Base-by-base conservation (phyloP, 139 green algal genomes). In the Chlorella ohadii region DNA sequence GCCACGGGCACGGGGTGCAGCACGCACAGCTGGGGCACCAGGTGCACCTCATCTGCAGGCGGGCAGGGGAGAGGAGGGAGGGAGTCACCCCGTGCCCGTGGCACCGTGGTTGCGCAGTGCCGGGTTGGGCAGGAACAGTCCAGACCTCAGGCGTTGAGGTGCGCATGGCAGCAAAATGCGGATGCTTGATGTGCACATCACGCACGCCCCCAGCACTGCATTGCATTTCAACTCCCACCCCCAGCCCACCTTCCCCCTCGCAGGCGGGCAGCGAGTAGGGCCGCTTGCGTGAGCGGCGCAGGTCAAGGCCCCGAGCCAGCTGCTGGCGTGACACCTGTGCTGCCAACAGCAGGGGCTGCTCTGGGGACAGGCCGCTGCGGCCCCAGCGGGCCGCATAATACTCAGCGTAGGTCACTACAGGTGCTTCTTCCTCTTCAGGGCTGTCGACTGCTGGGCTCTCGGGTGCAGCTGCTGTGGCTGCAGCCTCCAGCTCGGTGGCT, bases 11-110 rank as follows among this genome's bases (percentile, higher is more conserved):
- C 70, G 0, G 87, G 84, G 84, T 88, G 72, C 55, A 79, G 27
- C 3, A 80, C 51, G 65, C 87, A 88, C 64, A 92, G 87, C 85
- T 92, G 39, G 12, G 89, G 87, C 47, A 86, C 39, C 72, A 91
- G 72, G 73, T 77, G 41, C 67, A 92, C 68, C 59, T 86, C 66
- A 2, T 79, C 85, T 83, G 73, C 64, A 34, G 23, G 47, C 0
- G 31, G 31, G 31, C 41, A 39, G 27, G 64, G 64, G 2, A 31
- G 23, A 34, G 12, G 67, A 31, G 67, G 67, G 36, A 23, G 72
- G 28, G 44, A 20, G 27, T 17, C 15, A n/a, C n/a, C n/a, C n/a
- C n/a, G n/a, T n/a, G n/a, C n/a, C n/a, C n/a, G n/a, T n/a, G n/a
- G n/a, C n/a, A n/a, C n/a, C n/a, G n/a, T n/a, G n/a, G n/a, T n/a